Percentiles rank a stretch among this genome's conserved stretches.
Conservation (phyloP, 202 grass and related monocot species). For the Carex arenaria region DNA sequence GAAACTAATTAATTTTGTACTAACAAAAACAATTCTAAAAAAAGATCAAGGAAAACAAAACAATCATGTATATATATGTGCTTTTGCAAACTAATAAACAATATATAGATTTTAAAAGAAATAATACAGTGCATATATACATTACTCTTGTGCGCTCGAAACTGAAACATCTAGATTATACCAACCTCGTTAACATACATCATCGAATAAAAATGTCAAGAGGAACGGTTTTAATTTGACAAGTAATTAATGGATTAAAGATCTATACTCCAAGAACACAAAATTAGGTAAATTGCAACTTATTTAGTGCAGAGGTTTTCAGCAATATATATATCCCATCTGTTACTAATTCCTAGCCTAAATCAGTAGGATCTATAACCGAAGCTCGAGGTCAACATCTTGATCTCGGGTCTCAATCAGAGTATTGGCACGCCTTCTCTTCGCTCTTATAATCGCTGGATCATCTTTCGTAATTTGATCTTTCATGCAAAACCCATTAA, state of each 20-base stretch:
- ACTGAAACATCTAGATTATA: too few species aligned
- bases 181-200: not conserved
- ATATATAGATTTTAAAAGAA: too few species aligned
- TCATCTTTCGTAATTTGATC: not conserved
- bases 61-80: not conserved
- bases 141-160: not conserved
- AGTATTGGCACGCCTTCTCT: not conserved
- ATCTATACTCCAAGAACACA: not conserved
- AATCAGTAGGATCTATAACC: not conserved
- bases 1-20: not conserved
- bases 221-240: not conserved
- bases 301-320: not conserved
- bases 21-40: not conserved
- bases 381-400: constrained; percentile 13
- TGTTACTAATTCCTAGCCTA: not conserved
- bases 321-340: not conserved
- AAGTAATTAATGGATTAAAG: not conserved
- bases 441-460: not conserved
- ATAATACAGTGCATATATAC: not conserved
- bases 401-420: not conserved
- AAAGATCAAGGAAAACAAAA: not conserved
- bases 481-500: not conserved
- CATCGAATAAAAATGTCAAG: not conserved
- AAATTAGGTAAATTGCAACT: not conserved
- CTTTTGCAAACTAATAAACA: not conserved